Conservation (phyloP, 148 eudicot genomes). For the Pouteria glomerata region DNA sequence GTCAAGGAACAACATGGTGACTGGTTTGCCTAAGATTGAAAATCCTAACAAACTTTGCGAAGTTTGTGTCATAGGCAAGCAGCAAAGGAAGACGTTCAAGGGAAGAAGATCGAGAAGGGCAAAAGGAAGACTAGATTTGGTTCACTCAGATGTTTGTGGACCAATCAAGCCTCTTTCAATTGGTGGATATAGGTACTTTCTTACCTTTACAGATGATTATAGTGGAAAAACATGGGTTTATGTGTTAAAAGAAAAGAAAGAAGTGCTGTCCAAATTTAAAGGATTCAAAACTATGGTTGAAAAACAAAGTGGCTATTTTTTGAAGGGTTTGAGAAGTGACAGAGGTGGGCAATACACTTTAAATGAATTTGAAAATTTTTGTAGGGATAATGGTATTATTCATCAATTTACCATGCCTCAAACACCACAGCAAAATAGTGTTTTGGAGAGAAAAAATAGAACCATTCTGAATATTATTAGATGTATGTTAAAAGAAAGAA, state of each 20-base stretch:
- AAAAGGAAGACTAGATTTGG: too few relatives aligned
- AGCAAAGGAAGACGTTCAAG: not conserved
- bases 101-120: too few relatives aligned
- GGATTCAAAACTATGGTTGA: not conserved
- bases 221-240: not conserved
- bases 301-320: not conserved
- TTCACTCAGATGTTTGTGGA: too few relatives aligned
- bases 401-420: too few relatives aligned
- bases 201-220: not conserved
- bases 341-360: not conserved
- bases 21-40: not conserved
- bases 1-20: not conserved
- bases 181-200: not conserved
- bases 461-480: not conserved
- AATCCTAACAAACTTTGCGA: not conserved
- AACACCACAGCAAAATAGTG: not conserved
- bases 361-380: not conserved
- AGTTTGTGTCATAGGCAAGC: not conserved
- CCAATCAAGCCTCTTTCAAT: too few relatives aligned
- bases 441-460: not conserved
- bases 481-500: too few relatives aligned
- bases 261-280: not conserved
- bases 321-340: not conserved
- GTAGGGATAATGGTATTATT: not conserved
- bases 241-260: too few relatives aligned